A percentile compares a stretch with the other conserved stretches of the same genome.
These are phyloP conservation scores for Naganishia vishniacii DNA, from an alignment of 768 basidiomycete genomes.

Conservation along the genomic window DNA sequence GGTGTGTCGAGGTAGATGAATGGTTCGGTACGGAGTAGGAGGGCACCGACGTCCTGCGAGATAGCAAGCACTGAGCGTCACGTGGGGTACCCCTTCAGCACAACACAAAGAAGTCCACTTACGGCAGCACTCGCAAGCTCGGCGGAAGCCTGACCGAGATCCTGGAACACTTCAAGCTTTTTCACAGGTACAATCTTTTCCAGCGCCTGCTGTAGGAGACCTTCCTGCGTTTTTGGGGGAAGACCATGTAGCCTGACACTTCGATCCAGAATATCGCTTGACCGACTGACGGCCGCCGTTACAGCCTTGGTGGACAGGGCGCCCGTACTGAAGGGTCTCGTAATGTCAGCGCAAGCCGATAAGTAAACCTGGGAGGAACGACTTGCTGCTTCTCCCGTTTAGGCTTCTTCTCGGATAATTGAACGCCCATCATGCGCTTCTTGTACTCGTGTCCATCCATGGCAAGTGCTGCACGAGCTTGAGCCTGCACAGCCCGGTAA, in stretches of 20 bases:
- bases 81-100: too few species aligned
- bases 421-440: slow-evolving; percentile 82
- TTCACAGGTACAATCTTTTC: slow-evolving; percentile 67
- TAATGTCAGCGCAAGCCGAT: neutral
- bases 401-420: slow-evolving; percentile 40
- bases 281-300: slow-evolving; percentile 3
- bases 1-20: slow-evolving; percentile 63
- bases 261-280: slow-evolving; percentile 46
- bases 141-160: slow-evolving; percentile 52
- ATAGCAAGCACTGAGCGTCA: too few species aligned
- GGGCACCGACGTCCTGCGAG: slow-evolving; percentile 84
- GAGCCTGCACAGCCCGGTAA: neutral
- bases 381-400: neutral
- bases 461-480: neutral
- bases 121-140: slow-evolving; percentile 51
- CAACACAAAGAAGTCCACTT: slow-evolving; percentile 32
- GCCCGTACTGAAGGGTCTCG: neutral
- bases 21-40: slow-evolving; percentile 67
- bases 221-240: slow-evolving; percentile 75
- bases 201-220: slow-evolving; percentile 78
- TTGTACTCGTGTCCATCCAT: slow-evolving; percentile 78
- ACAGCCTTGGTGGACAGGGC: slow-evolving; percentile 9
- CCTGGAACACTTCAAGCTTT: slow-evolving; percentile 66
- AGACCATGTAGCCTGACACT: slow-evolving; percentile 72
- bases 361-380: neutral